Conservation (phyloP, 805 yeast genomes). For the Yarrowia phangngaensis region DNA sequence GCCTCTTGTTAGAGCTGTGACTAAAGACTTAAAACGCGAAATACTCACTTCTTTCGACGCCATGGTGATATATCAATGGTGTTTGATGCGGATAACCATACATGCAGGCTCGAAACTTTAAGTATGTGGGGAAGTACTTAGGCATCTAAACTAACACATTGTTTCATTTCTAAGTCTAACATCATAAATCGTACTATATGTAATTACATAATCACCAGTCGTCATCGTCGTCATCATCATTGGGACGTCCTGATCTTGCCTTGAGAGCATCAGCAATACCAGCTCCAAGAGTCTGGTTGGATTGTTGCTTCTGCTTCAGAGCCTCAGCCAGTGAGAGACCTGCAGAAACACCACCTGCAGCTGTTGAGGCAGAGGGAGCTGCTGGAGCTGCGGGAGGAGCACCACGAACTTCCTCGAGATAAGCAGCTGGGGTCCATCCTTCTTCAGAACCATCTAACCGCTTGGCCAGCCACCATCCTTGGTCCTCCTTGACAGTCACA, state of each 20-base stretch:
- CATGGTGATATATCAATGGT: too few species aligned
- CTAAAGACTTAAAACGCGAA: not conserved
- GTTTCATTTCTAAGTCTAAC: too few species aligned
- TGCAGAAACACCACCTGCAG: conserved; percentile 36
- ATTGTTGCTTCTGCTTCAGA: conserved; percentile 57
- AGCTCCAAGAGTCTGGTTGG: conserved; percentile 65
- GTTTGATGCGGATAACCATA: too few species aligned
- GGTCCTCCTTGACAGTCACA: conserved; percentile 66
- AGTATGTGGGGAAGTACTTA: too few species aligned
- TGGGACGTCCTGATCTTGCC: conserved; percentile 65
- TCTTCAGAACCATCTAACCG: conserved; percentile 67
- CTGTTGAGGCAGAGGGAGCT: conserved; percentile 27
- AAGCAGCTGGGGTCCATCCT: conserved; percentile 99
- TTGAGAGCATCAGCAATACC: conserved; percentile 85
- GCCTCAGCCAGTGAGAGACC: conserved; percentile 68
- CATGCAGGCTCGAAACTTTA: too few species aligned
- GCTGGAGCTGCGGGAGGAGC: conserved; percentile 35
- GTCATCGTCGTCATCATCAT: conserved; percentile 56
- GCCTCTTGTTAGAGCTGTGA: conserved; percentile 32
- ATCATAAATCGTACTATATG: conserved; percentile 3
- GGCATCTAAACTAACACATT: too few species aligned
- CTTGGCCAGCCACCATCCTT: conserved; percentile 94
- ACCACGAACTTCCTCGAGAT: conserved; percentile 47
- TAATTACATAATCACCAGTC: conserved; percentile 34
- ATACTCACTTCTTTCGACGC: conserved; percentile 22